A percentile compares a stretch with the other conserved stretches of the same genome.
Conservation (phyloP, 192 early-diverging fungal species). For the Gigaspora rosea region DNA sequence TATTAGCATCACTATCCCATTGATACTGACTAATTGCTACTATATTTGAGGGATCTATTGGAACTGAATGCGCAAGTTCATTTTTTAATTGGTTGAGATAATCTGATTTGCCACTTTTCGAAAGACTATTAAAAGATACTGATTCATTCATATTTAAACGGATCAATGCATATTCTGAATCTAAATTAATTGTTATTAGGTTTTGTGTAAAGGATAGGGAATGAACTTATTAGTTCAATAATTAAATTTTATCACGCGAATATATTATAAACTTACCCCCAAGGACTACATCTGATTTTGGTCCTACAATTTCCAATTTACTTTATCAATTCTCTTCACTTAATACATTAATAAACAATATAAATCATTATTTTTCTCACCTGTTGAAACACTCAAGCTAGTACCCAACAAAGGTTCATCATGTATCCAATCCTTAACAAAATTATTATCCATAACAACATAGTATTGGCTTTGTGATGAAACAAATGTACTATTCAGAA, state of each 20-base stretch:
- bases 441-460: slow-evolving; percentile 24
- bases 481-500: not conserved
- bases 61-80: not conserved
- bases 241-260: too few species aligned
- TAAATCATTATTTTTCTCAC: not conserved
- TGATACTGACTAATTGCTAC: not conserved
- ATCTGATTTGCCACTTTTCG: too few species aligned
- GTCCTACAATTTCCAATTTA: too few species aligned
- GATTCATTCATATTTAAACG: not conserved
- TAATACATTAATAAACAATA: not conserved
- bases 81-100: not conserved
- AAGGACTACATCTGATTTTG: too few species aligned
- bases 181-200: too few species aligned
- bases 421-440: not conserved
- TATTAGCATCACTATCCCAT: not conserved
- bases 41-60: not conserved
- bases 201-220: too few species aligned
- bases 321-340: too few species aligned
- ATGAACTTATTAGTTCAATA: too few species aligned
- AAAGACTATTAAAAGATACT: not conserved
- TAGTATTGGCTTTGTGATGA: not conserved
- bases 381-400: not conserved
- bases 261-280: too few species aligned
- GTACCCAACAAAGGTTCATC: slow-evolving; percentile 2
- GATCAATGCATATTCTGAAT: not conserved